Percentiles rank a stretch among this genome's conserved stretches.
phyloP scores from a whole-genome alignment of 2,329 filamentous ascomycete species.

The Colletotrichum gloeosporioides region DNA sequence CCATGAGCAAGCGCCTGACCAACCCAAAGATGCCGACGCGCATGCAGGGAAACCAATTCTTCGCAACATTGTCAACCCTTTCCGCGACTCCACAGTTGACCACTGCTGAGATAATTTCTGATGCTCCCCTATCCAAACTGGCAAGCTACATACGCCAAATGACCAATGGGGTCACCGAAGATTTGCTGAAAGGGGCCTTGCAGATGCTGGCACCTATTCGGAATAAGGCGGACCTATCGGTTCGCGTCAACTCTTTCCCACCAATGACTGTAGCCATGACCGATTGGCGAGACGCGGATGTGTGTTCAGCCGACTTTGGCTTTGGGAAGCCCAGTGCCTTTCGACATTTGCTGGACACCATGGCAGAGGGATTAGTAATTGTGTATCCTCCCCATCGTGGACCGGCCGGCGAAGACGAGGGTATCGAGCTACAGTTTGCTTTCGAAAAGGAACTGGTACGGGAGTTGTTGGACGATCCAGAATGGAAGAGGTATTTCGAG shows the following conservation, averaged over 20 bases:
- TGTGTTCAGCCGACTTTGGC: slow-evolving; percentile 37
- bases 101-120: slow-evolving; percentile 36
- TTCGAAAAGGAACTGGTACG: slow-evolving; percentile 38
- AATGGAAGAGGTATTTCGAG: slow-evolving; percentile 42
- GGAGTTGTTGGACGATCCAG: slow-evolving; percentile 35
- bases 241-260: slow-evolving; percentile 38
- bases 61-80: slow-evolving; percentile 28
- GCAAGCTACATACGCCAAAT: slow-evolving; percentile 41
- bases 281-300: slow-evolving; percentile 37
- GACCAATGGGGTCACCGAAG: slow-evolving; percentile 38
- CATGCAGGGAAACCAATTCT: slow-evolving; percentile 41
- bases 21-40: slow-evolving; percentile 34
- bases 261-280: slow-evolving; percentile 39
- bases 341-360: slow-evolving; percentile 35
- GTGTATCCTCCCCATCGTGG: slow-evolving; percentile 35
- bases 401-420: slow-evolving; percentile 36
- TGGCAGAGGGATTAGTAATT: slow-evolving; percentile 31
- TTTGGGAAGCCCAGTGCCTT: slow-evolving; percentile 38
- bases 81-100: slow-evolving; percentile 33
- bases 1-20: slow-evolving; percentile 42
- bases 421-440: slow-evolving; percentile 36
- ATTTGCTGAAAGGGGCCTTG: slow-evolving; percentile 32
- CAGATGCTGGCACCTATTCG: slow-evolving; percentile 35
- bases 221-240: slow-evolving; percentile 39
- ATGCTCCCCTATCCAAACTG: slow-evolving; percentile 37